These are phyloP conservation scores for Lichtheimia corymbifera DNA, from an alignment of 371 early-diverging fungal genomes.

Conservation along the genomic window DNA sequence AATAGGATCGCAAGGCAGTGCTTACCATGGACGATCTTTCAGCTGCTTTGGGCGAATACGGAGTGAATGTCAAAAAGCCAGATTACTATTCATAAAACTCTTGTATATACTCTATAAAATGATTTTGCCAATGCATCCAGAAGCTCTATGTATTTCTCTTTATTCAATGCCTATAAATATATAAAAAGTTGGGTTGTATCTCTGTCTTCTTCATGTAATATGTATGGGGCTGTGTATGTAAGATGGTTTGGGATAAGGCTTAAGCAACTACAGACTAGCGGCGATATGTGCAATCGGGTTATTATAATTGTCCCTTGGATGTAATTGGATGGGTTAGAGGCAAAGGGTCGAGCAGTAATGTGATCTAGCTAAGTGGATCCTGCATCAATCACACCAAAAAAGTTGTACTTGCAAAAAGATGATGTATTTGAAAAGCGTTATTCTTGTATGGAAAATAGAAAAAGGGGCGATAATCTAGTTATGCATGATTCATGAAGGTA, in stretches of 20 bases:
- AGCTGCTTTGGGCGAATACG: slow-evolving; percentile 89
- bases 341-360: neutral
- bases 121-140: no score
- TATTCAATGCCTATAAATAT: no score
- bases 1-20: slow-evolving; percentile 78
- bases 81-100: slow-evolving; percentile 71
- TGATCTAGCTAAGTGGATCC: neutral
- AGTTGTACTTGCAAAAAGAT: neutral
- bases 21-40: slow-evolving; percentile 93
- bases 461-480: neutral
- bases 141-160: no score
- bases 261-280: no score
- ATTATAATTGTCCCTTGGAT: no score
- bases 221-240: no score
- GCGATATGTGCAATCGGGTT: no score
- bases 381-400: no score
- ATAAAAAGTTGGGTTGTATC: no score
- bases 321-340: no score
- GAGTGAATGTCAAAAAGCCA: slow-evolving; percentile 93
- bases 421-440: no score
- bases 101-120: neutral
- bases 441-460: neutral
- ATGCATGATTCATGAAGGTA: slow-evolving; percentile 1
- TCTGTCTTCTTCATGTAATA: no score
- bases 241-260: neutral